Evolutionary conservation across 1,284 basidiomycete genomes (phyloP).

Genomic region (Cerioporus squamosus): DNA sequence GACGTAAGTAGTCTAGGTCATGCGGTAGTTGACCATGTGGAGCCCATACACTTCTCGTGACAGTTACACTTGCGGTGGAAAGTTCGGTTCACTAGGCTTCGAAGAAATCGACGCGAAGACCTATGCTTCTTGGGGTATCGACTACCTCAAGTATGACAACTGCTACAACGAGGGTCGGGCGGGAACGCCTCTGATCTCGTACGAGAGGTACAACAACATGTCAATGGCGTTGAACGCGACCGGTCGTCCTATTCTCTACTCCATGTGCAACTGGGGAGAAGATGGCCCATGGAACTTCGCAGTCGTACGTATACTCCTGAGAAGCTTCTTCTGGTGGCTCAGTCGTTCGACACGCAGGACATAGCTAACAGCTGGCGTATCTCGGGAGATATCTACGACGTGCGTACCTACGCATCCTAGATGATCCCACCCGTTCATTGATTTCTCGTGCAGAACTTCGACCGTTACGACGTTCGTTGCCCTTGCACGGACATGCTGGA

Average conservation of each 20-base stretch:
- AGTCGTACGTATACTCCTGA: constrained; percentile 28
- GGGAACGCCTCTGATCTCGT: constrained; percentile 45
- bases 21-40: neutral
- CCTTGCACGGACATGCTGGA: constrained; percentile 44
- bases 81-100: constrained; percentile 49
- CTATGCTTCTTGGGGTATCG: constrained; percentile 49
- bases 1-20: constrained; percentile 26
- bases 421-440: neutral
- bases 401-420: constrained; percentile 16
- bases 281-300: constrained; percentile 53
- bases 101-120: constrained; percentile 52
- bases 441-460: constrained; percentile 37
- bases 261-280: constrained; percentile 54
- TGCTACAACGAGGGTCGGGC: constrained; percentile 49
- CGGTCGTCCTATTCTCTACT: constrained; percentile 50
- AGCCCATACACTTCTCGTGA: neutral
- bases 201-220: constrained; percentile 50
- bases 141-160: constrained; percentile 50
- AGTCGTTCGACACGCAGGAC: constrained; percentile 30
- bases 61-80: constrained; percentile 46
- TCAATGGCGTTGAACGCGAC: constrained; percentile 49
- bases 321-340: neutral
- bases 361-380: constrained; percentile 53
- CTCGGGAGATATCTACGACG: constrained; percentile 47
- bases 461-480: constrained; percentile 46